Evolutionary conservation across 257 asterid genomes (phyloP).

Genomic region (Solanum bulbocastanum): DNA sequence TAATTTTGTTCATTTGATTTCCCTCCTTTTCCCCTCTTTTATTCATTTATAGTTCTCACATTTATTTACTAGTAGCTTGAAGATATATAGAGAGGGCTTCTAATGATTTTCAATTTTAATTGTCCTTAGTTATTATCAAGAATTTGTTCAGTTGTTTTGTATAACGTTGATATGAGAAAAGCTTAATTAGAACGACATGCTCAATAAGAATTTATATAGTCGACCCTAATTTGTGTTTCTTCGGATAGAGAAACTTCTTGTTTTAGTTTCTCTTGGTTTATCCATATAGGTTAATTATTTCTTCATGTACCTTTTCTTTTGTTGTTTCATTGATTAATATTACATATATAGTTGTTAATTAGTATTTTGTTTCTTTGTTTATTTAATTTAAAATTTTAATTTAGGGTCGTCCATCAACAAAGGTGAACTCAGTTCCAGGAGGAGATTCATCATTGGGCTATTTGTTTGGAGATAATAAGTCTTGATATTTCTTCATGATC

Average conservation of each 20-base stretch:
- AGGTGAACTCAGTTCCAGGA: slow-evolving; percentile 49
- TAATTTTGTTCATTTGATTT: not conserved
- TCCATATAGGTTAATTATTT: not conserved
- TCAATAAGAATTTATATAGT: not conserved
- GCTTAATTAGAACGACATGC: not conserved
- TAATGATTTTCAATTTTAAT: not conserved
- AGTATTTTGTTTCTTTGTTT: not conserved
- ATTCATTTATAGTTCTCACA: not conserved
- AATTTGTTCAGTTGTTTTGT: not conserved
- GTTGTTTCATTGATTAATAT: not conserved
- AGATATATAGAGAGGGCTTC: not conserved
- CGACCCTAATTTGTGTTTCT: not conserved
- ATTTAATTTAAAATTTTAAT: not conserved
- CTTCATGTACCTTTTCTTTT: not conserved
- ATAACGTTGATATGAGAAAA: not conserved
- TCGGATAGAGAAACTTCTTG: not conserved
- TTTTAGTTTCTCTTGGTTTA: no score
- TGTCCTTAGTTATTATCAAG: not conserved
- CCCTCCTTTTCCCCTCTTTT: not conserved
- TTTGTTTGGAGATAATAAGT: slow-evolving; percentile 48
- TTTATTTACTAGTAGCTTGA: not conserved
- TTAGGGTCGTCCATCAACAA: slow-evolving; percentile 54
- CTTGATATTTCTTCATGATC: not conserved
- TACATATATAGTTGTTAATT: not conserved
- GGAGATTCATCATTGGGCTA: slow-evolving; percentile 58